Evolutionary conservation across 179 eudicot species (phyloP).

Genomic region (Spinacia oleracea): DNA sequence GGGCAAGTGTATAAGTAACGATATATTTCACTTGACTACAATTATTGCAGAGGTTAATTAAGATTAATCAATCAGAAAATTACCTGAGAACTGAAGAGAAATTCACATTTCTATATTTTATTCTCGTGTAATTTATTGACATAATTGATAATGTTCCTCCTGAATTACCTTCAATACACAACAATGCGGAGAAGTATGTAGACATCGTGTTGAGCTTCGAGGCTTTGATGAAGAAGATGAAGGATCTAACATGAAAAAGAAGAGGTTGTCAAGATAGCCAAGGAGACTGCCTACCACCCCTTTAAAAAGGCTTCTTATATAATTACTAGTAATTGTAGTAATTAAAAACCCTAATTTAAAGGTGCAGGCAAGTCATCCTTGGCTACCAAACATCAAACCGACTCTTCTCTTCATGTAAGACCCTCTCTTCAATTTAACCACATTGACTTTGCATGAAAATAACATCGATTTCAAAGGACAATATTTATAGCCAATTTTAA

Average conservation of each 20-base stretch:
- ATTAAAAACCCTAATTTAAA: background rate
- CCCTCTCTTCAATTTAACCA: constrained; percentile 19
- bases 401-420: constrained; percentile 40
- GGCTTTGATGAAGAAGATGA: constrained; percentile 8
- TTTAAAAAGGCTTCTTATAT: background rate
- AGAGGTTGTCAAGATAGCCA: constrained; percentile 35
- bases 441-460: background rate
- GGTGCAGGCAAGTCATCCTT: constrained; percentile 49
- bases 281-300: constrained; percentile 33
- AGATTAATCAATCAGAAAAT: too few relatives aligned
- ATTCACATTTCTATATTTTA: too few relatives aligned
- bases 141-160: background rate
- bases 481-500: constrained; percentile 13
- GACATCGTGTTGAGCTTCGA: background rate
- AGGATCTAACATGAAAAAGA: constrained; percentile 33
- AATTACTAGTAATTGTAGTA: too few relatives aligned
- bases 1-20: too few relatives aligned
- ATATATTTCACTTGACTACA: too few relatives aligned
- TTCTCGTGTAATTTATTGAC: background rate
- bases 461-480: background rate
- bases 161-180: background rate
- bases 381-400: constrained; percentile 40
- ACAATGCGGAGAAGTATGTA: background rate
- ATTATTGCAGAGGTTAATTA: too few relatives aligned
- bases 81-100: background rate